Conservation (phyloP, 2,329 filamentous ascomycete genomes). For the Ilyonectria robusta region DNA sequence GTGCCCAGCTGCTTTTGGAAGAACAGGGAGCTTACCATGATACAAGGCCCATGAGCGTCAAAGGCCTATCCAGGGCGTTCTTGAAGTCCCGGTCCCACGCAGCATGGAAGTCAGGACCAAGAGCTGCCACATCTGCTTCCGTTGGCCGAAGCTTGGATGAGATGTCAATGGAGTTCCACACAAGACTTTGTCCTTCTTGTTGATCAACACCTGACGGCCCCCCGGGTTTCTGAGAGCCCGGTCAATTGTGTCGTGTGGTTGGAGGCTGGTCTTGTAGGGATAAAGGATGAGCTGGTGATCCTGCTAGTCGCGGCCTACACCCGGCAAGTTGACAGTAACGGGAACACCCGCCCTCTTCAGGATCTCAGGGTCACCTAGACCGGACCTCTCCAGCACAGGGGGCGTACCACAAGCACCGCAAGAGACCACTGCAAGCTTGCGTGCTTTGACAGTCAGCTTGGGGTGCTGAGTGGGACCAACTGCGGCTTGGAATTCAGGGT, state of each 20-base stretch:
- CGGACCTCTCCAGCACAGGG: conserved; percentile 72
- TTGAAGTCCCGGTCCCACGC: conserved; percentile 71
- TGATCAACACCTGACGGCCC: conserved; percentile 60
- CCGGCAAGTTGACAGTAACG: conserved; percentile 61
- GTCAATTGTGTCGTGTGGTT: conserved; percentile 60
- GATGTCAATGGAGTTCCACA: conserved; percentile 72
- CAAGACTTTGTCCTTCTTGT: conserved; percentile 63
- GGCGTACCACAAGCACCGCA: conserved; percentile 68
- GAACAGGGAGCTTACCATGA: conserved; percentile 39
- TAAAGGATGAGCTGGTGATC: conserved; percentile 70
- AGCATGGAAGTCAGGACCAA: conserved; percentile 67
- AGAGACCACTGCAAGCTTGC: conserved; percentile 51
- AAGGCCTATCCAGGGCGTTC: conserved; percentile 58
- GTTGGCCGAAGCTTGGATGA: conserved; percentile 69
- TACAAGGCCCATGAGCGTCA: conserved; percentile 59
- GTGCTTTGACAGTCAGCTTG: conserved; percentile 43
- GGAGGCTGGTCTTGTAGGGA: conserved; percentile 59
- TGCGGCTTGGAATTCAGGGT: background rate
- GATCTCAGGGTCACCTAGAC: conserved; percentile 66
- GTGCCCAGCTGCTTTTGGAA: background rate
- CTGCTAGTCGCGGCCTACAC: conserved; percentile 68
- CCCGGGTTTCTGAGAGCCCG: conserved; percentile 64
- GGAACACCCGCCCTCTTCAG: conserved; percentile 63
- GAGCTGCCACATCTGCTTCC: conserved; percentile 63
- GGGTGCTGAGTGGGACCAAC: conserved; percentile 22